Evolutionary conservation across 179 eudicot genomes (phyloP).

Genomic region (Heliamphora pulchella): DNA sequence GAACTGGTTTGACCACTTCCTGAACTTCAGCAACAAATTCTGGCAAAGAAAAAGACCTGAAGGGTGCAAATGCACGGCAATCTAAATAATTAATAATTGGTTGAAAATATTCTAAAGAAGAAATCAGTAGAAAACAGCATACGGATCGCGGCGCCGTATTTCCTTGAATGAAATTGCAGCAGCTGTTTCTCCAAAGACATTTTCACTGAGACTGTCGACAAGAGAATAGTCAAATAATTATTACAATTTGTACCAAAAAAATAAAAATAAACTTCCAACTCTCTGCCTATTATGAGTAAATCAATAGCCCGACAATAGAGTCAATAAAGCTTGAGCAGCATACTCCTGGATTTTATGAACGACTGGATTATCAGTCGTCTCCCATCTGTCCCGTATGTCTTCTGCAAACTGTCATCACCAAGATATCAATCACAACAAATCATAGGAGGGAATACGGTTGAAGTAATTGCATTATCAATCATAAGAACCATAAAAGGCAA

Average conservation of each 20-base stretch:
- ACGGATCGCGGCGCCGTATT: conserved; percentile 93
- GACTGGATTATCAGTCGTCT: conserved; percentile 87
- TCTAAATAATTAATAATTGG: background rate
- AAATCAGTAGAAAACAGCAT: conserved; percentile 21
- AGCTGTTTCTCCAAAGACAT: conserved; percentile 71
- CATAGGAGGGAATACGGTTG: background rate
- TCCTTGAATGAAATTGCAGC: conserved; percentile 86
- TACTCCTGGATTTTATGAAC: conserved; percentile 92
- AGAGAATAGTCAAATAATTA: conserved; percentile 14
- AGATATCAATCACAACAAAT: conserved; percentile 16
- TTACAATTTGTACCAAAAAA: no score
- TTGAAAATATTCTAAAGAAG: background rate
- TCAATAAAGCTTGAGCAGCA: conserved; percentile 18
- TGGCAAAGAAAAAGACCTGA: conserved; percentile 68
- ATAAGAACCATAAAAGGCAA: conserved; percentile 2
- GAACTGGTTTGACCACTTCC: conserved; percentile 71
- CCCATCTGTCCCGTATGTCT: conserved; percentile 86
- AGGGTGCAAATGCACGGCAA: conserved; percentile 11
- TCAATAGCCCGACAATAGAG: background rate
- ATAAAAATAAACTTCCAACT: background rate
- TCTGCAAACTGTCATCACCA: conserved; percentile 59
- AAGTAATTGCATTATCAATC: background rate
- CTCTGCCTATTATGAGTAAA: background rate
- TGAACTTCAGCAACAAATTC: conserved; percentile 88
- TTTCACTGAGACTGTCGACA: conserved; percentile 60